Base-by-base conservation (phyloP, 495 filamentous ascomycete species). In the Chlorociboria aeruginascens region DNA sequence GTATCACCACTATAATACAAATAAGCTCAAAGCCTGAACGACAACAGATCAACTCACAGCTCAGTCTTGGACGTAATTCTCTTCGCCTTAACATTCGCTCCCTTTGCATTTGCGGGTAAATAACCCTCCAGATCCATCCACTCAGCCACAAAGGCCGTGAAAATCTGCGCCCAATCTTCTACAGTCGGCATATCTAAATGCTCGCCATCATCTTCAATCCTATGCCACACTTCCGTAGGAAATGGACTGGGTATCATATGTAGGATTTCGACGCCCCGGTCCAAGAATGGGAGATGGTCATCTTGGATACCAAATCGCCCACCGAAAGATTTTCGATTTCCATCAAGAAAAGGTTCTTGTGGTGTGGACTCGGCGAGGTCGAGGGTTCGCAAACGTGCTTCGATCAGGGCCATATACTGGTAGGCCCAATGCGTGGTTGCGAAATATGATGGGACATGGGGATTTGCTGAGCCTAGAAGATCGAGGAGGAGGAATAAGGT, bases 351-450 rank as follows among this genome's bases (percentile, higher is more conserved):
- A 68, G 33, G 61, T 50, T 31, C 12, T 10, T 40, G 20, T 6
- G 39, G 20, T 44, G 47, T 40, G 16, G 57, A 52, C 45, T 53
- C 13, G 8, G 53, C 35, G 0, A 46, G 13, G 6, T 32, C 44
- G 4, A 60, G 43, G 46, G 69, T 63, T 16, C 86, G 76, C 46
- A 98, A 65, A 7, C 87, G 80, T 8, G 65, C 54, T 65, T 96
- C 92, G 28, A 88, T 60, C 0, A 49, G 53, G 0, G 82, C 81
- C 56, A 97, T 66, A 14, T 70, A 69, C 50, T 74, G 69, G 58
- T 98, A 98, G 8, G 89, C 88, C 90, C 90, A 96, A 55, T 98
- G 92, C 1, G 92, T 96, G 6, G 82, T 83, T 40, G 71, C 70
- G 63, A 89, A 97, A 59, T 85, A 92, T 0, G 84, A 89, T 6